Evolutionary conservation across 2,329 filamentous ascomycete genomes (phyloP), one percentile per base, ranked within the genome.

Genomic region (Colletotrichum navitas): DNA sequence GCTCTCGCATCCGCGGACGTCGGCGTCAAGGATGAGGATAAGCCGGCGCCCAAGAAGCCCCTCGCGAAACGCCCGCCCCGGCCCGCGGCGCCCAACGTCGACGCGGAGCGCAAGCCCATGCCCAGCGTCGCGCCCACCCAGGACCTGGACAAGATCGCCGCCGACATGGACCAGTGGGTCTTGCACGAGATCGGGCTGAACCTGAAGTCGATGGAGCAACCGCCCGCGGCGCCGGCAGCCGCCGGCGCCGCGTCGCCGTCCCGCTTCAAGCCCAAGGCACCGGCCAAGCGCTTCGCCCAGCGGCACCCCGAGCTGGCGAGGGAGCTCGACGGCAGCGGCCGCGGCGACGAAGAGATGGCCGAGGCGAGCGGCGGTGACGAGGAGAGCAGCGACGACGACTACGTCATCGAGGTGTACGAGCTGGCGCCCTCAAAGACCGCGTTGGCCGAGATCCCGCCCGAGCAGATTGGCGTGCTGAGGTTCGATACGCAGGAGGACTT

Each of bases 341-440:
- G 74, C 18, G 82, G 6, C 39, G 39, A 82, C 45, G 78, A 79
- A 61, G 78, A 78, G 36, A 80, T 81, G 76, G 81, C 80, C 29
- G 81, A 85, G n/a, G 78, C 77, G 21, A 84, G 80, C 66, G 81
- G 83, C 34, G 83, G 82, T 24, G 86, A 87, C 18, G 79, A 80
- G 21, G 74, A 74, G 11, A 56, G 32, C 54, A 80, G 86, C 68
- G 87, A 88, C 24, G 84, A 85, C 4, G 89, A 91, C 63, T 92
- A 90, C 81, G 83, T 92, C 36, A 86, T 90, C 54, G 90, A 91
- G 71, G 90, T 89, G 51, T 92, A 92, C 75, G 83, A 91, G 63
- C 89, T 90, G 45, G 84, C 91, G 24, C 87, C 89, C 1, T 86
- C 84, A 3, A 84, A 85, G 68, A 83, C 82, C 34, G 81, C 90